Evolutionary conservation across 345 rosid species (phyloP), one percentile per base, ranked within the genome.

Genomic region (Geranium brycei): DNA sequence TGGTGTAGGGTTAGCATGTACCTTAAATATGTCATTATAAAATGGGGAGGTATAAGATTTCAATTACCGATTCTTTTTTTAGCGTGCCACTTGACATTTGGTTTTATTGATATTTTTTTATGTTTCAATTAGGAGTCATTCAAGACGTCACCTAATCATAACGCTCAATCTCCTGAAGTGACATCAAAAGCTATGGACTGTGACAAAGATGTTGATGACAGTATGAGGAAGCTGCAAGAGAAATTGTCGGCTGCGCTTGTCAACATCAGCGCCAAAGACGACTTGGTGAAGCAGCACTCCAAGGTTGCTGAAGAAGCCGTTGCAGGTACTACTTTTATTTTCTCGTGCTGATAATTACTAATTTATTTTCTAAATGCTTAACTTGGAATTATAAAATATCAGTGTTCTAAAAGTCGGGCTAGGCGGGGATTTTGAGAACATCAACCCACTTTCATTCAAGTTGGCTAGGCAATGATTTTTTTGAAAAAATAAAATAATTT

Each of bases 241-340:
- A 89, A 82, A 58, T 80, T 92, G 51, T 89, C 96, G 18, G 91
- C 93, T 69, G 95, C 96, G 68, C 80, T 87, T 30, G 83, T 86
- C 66, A 86, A 84, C 69, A 79, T 87, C 18, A 84, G 87, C 68
- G 95, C 89, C 66, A 92, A 92, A 76, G 98, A 92, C 70, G 88
- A 89, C 63, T 66, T 92, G 68, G 91, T 87, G 62, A 87, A 87
- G 70, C 98, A 92, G 68, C 96, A 92, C 68, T 83, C 81, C 40
- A 92, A 87, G 83, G 96, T 92, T 66, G 96, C 98, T 0, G 98
- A 92, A 79, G 98, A 92, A 84, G 98, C 98, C 62, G 88, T 92
- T 57, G 87, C 93, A 66, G 98, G 96, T 91, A 82, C 62, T 17
- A n/a, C 19, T 61, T 35, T 30, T 19, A 63, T 31, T 18, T 58